Evolutionary conservation across 1,284 basidiomycete genomes (phyloP).

Genomic region (Boletellus sp.): DNA sequence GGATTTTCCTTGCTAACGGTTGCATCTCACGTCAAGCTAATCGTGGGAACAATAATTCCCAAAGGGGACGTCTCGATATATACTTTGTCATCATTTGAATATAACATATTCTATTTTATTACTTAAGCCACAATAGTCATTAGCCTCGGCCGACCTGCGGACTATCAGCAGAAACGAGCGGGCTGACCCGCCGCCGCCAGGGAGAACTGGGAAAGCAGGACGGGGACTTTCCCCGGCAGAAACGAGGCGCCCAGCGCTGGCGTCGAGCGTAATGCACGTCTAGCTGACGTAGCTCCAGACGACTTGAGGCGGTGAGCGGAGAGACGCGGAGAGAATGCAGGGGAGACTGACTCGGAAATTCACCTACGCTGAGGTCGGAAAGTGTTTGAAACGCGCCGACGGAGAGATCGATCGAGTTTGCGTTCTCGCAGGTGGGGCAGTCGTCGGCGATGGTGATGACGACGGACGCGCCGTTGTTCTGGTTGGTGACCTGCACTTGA

Average conservation of each 20-base stretch:
- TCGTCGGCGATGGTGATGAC: slow-evolving; percentile 70
- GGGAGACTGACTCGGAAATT: slow-evolving; percentile 56
- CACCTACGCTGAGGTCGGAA: slow-evolving; percentile 51
- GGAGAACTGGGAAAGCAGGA: too few species aligned
- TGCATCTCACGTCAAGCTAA: too few species aligned
- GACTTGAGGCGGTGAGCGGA: slow-evolving; percentile 35
- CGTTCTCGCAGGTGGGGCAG: slow-evolving; percentile 76
- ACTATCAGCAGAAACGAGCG: too few species aligned
- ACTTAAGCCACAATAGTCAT: too few species aligned
- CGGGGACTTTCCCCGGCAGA: too few species aligned
- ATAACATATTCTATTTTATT: too few species aligned
- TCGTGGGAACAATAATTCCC: too few species aligned
- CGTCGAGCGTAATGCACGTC: slow-evolving; percentile 18
- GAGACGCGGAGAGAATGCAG: neutral
- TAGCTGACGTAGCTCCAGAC: slow-evolving; percentile 43
- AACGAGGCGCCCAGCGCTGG: slow-evolving; percentile 14
- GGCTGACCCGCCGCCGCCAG: too few species aligned
- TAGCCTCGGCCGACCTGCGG: too few species aligned
- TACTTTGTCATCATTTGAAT: too few species aligned
- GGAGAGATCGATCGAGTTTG: slow-evolving; percentile 79
- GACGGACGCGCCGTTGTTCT: slow-evolving; percentile 51
- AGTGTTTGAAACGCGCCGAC: slow-evolving; percentile 67
- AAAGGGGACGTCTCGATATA: too few species aligned
- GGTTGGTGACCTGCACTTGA: slow-evolving; percentile 63
- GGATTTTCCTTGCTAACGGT: slow-evolving; percentile 54